A percentile compares a stretch with the other conserved stretches of the same genome.
These are phyloP conservation scores for Penicilliopsis zonata DNA, from an alignment of 495 filamentous ascomycete species.

Conservation along the genomic window DNA sequence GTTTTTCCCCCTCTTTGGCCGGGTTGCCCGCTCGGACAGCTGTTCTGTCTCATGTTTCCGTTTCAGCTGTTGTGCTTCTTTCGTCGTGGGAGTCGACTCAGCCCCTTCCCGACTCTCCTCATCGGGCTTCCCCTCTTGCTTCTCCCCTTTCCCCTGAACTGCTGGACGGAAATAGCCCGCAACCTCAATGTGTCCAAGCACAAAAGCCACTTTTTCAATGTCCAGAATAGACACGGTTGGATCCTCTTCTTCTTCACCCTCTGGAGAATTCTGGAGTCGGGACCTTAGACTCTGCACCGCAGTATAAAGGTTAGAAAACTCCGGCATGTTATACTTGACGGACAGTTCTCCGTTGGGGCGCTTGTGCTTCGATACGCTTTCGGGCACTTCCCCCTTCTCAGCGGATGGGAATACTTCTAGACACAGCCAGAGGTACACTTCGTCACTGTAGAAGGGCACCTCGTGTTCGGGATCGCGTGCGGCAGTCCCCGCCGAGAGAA, in stretches of 20 bases:
- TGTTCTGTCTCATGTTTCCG: too few relatives aligned
- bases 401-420: conserved; percentile 10
- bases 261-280: conserved; percentile 22
- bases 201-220: conserved; percentile 59
- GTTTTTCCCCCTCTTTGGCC: too few relatives aligned
- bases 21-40: too few relatives aligned
- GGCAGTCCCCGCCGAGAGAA: conserved; percentile 50
- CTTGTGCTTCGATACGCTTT: conserved; percentile 17
- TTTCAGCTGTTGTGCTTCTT: too few relatives aligned
- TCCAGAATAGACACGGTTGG: conserved; percentile 38
- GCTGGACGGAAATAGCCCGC: conserved; percentile 10
- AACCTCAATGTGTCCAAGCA: conserved; percentile 25
- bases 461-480: conserved; percentile 8
- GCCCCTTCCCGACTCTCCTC: too few relatives aligned
- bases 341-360: conserved; percentile 29
- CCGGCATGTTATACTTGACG: conserved; percentile 53
- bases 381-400: conserved; percentile 15
- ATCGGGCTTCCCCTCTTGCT: not conserved
- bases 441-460: conserved; percentile 67
- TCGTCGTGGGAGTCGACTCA: too few relatives aligned
- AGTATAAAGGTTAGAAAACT: conserved; percentile 45
- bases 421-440: conserved; percentile 57
- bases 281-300: conserved; percentile 29
- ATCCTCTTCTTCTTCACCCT: conserved; percentile 1
- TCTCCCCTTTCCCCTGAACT: not conserved